Percentiles rank a stretch among this genome's conserved stretches.
These are phyloP conservation scores for Coemansia sp. DNA, from an alignment of 371 early-diverging fungal genomes.

Conservation along the genomic window DNA sequence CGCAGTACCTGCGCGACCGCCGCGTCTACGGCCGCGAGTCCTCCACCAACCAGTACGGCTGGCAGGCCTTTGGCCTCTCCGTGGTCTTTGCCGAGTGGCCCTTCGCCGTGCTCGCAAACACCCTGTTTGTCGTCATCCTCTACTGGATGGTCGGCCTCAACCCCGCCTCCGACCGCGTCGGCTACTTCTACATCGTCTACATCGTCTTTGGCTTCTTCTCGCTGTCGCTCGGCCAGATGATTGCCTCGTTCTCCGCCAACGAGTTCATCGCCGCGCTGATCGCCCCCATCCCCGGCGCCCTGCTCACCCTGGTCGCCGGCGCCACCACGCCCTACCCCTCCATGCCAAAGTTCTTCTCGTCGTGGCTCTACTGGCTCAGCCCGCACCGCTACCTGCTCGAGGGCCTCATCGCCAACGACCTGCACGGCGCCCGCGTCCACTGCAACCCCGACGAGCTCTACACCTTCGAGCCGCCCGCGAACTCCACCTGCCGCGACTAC, in stretches of 20 bases:
- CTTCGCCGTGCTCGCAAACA: constrained; percentile 58
- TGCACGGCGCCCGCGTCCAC: constrained; percentile 57
- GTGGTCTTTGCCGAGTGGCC: constrained; percentile 55
- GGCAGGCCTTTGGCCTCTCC: constrained; percentile 70
- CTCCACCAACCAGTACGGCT: constrained; percentile 67
- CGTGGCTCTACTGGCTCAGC: constrained; percentile 76
- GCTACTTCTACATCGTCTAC: constrained; percentile 66
- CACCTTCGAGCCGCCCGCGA: constrained; percentile 57
- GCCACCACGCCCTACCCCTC: constrained; percentile 62
- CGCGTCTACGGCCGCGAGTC: constrained; percentile 70
- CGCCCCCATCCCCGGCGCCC: constrained; percentile 71
- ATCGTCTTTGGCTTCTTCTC: constrained; percentile 65
- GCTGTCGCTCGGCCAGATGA: constrained; percentile 67
- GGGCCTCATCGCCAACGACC: constrained; percentile 68
- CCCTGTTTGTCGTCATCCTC: constrained; percentile 66
- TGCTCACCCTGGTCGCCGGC: constrained; percentile 71
- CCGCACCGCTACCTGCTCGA: constrained; percentile 65
- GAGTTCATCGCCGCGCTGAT: constrained; percentile 64
- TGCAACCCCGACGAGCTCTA: constrained; percentile 51
- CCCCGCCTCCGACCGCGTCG: constrained; percentile 55
- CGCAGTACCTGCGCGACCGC: constrained; percentile 70
- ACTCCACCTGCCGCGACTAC: constrained; percentile 64
- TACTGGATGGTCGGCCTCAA: constrained; percentile 72
- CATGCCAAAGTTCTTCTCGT: constrained; percentile 77
- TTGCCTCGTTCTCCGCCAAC: constrained; percentile 65